phyloP scores from a whole-genome alignment of 1,284 basidiomycete genomes.

The Hortiboletus rubellus region DNA sequence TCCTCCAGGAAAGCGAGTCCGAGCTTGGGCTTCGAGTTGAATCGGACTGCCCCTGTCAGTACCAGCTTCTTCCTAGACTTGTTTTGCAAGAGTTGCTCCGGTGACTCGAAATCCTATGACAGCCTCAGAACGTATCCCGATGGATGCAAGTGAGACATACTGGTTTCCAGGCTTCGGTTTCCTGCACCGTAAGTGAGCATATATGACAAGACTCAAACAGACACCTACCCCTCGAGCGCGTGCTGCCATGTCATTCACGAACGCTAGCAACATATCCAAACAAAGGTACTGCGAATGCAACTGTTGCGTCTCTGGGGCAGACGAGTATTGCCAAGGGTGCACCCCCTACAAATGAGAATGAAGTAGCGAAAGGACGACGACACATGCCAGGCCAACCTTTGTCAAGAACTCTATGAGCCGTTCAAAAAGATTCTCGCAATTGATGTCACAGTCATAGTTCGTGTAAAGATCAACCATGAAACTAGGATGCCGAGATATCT shows the following conservation, averaged over 20 bases:
- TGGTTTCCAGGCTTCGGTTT: constrained; percentile 58
- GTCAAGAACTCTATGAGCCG: constrained; percentile 88
- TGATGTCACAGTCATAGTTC: constrained; percentile 97
- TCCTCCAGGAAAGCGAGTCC: constrained; percentile 92
- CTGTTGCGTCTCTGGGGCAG: constrained; percentile 68
- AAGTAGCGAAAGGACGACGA: background rate
- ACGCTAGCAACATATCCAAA: constrained; percentile 85
- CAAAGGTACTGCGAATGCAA: constrained; percentile 85
- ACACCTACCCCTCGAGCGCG: constrained; percentile 69
- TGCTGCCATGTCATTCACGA: constrained; percentile 86
- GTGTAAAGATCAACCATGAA: constrained; percentile 96
- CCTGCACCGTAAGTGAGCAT: constrained; percentile 31
- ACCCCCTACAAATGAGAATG: constrained; percentile 57
- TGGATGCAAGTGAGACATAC: constrained; percentile 39
- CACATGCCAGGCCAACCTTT: constrained; percentile 48
- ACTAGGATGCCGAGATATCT: constrained; percentile 77
- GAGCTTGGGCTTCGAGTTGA: constrained; percentile 95
- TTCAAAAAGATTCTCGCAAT: constrained; percentile 96
- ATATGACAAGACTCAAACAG: constrained; percentile 7
- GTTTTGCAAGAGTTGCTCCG: constrained; percentile 62
- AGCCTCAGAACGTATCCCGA: background rate
- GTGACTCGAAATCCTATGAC: constrained; percentile 50
- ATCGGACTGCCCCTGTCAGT: constrained; percentile 81
- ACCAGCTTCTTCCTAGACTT: constrained; percentile 90
- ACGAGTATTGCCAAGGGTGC: constrained; percentile 62